Base-by-base conservation (phyloP, 495 filamentous ascomycete species). In the Apiosordaria backusii region DNA sequence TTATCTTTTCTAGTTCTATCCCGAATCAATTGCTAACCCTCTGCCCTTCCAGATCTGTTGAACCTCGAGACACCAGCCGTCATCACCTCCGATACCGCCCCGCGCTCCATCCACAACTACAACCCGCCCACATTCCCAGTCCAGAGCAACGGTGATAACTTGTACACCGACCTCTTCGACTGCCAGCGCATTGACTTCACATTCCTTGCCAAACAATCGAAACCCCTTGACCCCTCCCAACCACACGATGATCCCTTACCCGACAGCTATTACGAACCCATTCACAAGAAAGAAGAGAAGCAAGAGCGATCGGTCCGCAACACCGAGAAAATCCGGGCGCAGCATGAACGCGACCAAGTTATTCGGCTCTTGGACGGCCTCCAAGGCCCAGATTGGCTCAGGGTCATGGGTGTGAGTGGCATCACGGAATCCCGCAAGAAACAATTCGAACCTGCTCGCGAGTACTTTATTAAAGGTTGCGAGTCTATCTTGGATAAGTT, bases 231-330 rank as follows among this genome's bases (percentile, higher is more conserved):
- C 35, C 35, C 35, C 5, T 45, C 35, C 10, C 35, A 45, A 15
- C 13, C 5, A 2, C 78, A 77, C 5, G 78, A 80, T 15, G 92
- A 97, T 71, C 90, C 91, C 0, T 80, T 96, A 13, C 78, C 83
- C 40, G 91, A 96, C 71, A 78, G 80, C 0, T 72, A 86, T 57
- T 96, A 87, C 75, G 84, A 87, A 67, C 82, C 84, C 1, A 81
- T 88, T 0, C 93, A 97, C 73, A 85, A 87, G 50, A 88, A 89
- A 65, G 87, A 90, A 61, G 92, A 96, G 71, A 83, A 93, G n/a
- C 84, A 90, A 71, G 95, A 99, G 77, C 96, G 94, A 70, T 90
- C 93, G 27, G 87, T 96, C 21, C 89, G 95, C 35, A 98, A 98
- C 72, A 90, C 94, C 50, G 96, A 98, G 74, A 92, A 90, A 72